A percentile compares a stretch with the other conserved stretches of the same genome.
phyloP scores from a whole-genome alignment of 2,329 filamentous ascomycete genomes.

The Colletotrichum paranaense region DNA sequence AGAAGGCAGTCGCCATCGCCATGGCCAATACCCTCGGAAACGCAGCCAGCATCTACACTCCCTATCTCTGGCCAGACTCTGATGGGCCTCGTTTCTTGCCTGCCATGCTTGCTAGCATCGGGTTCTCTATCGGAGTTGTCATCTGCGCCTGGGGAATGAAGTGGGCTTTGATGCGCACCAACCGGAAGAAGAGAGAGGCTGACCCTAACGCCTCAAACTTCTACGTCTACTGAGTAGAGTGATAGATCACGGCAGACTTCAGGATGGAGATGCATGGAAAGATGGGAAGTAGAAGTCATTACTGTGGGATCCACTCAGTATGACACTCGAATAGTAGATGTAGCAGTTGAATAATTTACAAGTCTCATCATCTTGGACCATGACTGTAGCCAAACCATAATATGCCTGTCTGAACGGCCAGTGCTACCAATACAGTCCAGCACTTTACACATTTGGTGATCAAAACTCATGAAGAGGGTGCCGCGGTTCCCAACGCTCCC shows the following conservation, averaged over 20 bases:
- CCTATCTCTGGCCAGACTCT: constrained; percentile 36
- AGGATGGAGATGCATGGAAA: too few relatives aligned
- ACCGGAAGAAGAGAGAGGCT: constrained; percentile 44
- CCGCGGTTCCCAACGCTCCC: constrained; percentile 37
- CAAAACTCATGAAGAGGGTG: background rate
- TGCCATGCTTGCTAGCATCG: constrained; percentile 39
- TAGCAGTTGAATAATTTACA: too few relatives aligned
- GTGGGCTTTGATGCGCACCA: constrained; percentile 47
- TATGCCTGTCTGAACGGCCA: too few relatives aligned
- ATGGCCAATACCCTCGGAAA: constrained; percentile 37
- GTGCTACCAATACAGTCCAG: too few relatives aligned
- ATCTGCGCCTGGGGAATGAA: constrained; percentile 50
- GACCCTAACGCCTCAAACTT: constrained; percentile 42
- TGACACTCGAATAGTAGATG: too few relatives aligned
- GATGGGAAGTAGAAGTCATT: too few relatives aligned
- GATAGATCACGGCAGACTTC: too few relatives aligned
- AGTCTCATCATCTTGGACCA: too few relatives aligned
- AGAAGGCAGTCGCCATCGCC: constrained; percentile 57
- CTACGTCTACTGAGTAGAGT: constrained; percentile 42
- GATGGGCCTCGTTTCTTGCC: constrained; percentile 35
- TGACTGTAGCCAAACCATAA: too few relatives aligned
- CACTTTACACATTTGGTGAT: too few relatives aligned
- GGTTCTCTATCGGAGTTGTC: constrained; percentile 46
- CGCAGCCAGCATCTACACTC: constrained; percentile 36
- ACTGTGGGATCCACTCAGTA: too few relatives aligned